phyloP scores from a whole-genome alignment of 1,139 yeast species.

The Debaryomyces nepalensis region DNA sequence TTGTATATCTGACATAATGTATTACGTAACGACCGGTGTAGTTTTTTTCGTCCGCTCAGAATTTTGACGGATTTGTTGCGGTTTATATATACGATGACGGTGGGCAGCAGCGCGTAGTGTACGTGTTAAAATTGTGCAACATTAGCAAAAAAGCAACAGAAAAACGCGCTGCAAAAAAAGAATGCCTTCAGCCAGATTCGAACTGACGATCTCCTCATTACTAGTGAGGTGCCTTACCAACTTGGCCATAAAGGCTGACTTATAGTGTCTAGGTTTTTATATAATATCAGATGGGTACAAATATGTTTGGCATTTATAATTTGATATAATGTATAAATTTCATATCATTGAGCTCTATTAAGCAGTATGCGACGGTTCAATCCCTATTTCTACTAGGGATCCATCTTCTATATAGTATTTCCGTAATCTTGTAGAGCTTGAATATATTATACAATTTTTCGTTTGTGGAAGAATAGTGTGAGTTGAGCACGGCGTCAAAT shows the following conservation, averaged over 20 bases:
- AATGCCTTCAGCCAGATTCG: constrained; percentile 80
- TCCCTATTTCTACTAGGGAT: constrained; percentile 82
- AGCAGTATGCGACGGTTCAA: constrained; percentile 27
- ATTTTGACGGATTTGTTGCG: constrained; percentile 5
- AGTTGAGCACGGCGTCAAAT: constrained; percentile 29
- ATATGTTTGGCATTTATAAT: too few species aligned
- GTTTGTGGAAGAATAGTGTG: constrained; percentile 21
- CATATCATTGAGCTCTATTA: background rate
- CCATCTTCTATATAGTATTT: constrained; percentile 79
- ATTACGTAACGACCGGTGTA: constrained; percentile 3
- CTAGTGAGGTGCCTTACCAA: constrained; percentile 92
- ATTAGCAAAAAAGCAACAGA: background rate
- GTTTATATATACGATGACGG: constrained; percentile 10
- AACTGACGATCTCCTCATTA: constrained; percentile 89
- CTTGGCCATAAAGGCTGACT: constrained; percentile 66
- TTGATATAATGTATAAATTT: background rate
- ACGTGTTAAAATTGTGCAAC: background rate
- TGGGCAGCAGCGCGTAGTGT: background rate
- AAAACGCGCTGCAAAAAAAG: constrained; percentile 23
- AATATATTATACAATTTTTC: constrained; percentile 39
- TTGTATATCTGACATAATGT: constrained; percentile 19
- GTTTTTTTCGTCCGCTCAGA: background rate
- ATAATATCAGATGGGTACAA: too few species aligned
- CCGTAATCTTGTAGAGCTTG: constrained; percentile 54
- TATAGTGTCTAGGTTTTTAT: too few species aligned